phyloP scores from a whole-genome alignment of 2,329 filamentous ascomycete species.

The Diaporthe humulicola region DNA sequence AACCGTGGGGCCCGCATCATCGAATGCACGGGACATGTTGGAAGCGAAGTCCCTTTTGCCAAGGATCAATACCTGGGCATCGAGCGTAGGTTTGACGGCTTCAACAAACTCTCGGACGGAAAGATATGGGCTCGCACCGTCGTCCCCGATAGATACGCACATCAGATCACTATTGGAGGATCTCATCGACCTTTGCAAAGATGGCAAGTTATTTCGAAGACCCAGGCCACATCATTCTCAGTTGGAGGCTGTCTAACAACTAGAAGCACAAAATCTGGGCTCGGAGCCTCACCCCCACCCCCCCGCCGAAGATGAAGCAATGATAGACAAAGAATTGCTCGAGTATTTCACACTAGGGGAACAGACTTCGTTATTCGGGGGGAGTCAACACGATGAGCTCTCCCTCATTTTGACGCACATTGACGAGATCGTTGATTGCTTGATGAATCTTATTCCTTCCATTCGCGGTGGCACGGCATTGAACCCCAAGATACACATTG shows the following conservation, averaged over 20 bases:
- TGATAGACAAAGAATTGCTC: background rate
- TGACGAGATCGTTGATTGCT: background rate
- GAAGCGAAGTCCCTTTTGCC: background rate
- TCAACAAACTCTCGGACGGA: background rate
- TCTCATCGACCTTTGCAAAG: background rate
- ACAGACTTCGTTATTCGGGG: background rate
- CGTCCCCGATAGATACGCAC: background rate
- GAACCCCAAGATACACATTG: background rate
- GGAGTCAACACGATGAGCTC: background rate
- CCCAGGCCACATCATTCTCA: background rate
- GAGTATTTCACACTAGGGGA: background rate
- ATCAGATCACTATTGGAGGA: background rate
- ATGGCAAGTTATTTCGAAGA: background rate
- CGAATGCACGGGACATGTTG: background rate
- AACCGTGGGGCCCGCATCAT: background rate
- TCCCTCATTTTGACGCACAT: background rate
- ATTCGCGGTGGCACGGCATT: background rate
- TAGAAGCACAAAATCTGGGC: background rate
- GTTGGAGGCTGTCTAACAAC: background rate
- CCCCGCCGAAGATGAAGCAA: no score
- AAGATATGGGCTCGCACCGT: background rate
- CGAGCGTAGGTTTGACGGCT: background rate
- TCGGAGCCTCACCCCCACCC: background rate
- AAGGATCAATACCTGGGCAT: background rate
- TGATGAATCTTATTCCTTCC: background rate